These are phyloP conservation scores for Conticribra guillardii DNA, from an alignment of 108 stramenopile species.

Conservation along the genomic window DNA sequence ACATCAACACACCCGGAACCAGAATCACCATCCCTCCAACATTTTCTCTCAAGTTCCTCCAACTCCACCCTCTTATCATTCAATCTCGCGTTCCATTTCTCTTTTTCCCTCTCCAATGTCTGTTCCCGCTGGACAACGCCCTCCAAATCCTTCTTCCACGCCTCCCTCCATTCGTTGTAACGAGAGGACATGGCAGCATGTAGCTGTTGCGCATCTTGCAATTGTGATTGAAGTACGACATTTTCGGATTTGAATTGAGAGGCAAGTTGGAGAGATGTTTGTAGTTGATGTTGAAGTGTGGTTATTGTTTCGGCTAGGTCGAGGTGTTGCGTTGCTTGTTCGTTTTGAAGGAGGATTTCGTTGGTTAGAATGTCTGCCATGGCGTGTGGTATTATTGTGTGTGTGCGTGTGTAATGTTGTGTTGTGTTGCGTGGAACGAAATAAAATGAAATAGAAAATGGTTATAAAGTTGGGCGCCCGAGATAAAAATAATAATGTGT, in stretches of 20 bases:
- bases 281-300: conserved; percentile 16
- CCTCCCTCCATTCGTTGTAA: conserved; percentile 26
- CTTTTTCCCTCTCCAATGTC: conserved; percentile 23
- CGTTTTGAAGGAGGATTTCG: neutral
- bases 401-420: too few relatives aligned
- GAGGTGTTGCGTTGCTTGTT: neutral
- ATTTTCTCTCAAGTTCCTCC: conserved; percentile 16
- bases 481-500: too few relatives aligned
- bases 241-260: conserved; percentile 29
- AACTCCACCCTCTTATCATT: conserved; percentile 20
- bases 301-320: neutral
- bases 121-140: conserved; percentile 22
- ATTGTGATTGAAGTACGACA: conserved; percentile 2
- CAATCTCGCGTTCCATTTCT: conserved; percentile 18
- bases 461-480: too few relatives aligned
- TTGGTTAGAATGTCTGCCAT: neutral
- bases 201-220: conserved; percentile 13
- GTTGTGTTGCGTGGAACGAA: too few relatives aligned
- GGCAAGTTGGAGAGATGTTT: conserved; percentile 16
- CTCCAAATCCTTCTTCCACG: conserved; percentile 44
- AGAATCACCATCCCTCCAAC: too few relatives aligned
- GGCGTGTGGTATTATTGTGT: too few relatives aligned
- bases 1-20: neutral
- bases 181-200: conserved; percentile 7
- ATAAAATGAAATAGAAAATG: too few relatives aligned